Evolutionary conservation across 805 yeast genomes (phyloP).

Genomic region (Candida golubevii): DNA sequence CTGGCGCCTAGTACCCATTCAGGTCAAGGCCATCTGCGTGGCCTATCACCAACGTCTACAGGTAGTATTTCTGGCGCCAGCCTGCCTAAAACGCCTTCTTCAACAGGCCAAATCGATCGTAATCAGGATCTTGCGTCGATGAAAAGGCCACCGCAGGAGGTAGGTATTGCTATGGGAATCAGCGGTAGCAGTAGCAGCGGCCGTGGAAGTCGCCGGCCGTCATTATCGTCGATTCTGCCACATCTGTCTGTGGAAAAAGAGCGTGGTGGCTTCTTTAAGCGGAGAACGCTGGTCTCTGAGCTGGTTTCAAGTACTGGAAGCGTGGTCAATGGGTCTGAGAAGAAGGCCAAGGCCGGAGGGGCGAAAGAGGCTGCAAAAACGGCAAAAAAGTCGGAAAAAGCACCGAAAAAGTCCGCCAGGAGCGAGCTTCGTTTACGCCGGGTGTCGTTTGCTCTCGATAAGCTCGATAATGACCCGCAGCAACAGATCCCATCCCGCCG

Average conservation of each 20-base stretch:
- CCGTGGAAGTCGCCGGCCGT: slow-evolving; percentile 9
- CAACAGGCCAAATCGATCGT: background rate
- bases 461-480: slow-evolving; percentile 59
- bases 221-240: slow-evolving; percentile 8
- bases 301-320: background rate
- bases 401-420: no score
- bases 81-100: slow-evolving; percentile 2
- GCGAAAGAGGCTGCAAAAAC: slow-evolving; percentile 11
- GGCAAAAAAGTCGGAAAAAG: slow-evolving; percentile 42
- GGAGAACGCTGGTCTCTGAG: slow-evolving; percentile 15
- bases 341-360: background rate
- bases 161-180: slow-evolving; percentile 14
- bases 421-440: slow-evolving; percentile 43
- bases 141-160: slow-evolving; percentile 26
- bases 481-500: slow-evolving; percentile 58
- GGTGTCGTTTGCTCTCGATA: slow-evolving; percentile 75
- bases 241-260: slow-evolving; percentile 15
- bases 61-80: slow-evolving; percentile 1
- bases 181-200: background rate
- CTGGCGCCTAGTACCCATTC: background rate
- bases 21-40: background rate
- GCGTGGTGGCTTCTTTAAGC: slow-evolving; percentile 16
- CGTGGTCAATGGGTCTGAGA: background rate
- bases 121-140: slow-evolving; percentile 23
- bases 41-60: background rate